Conservation (phyloP, 805 yeast species). For the Candida tallmaniae region DNA sequence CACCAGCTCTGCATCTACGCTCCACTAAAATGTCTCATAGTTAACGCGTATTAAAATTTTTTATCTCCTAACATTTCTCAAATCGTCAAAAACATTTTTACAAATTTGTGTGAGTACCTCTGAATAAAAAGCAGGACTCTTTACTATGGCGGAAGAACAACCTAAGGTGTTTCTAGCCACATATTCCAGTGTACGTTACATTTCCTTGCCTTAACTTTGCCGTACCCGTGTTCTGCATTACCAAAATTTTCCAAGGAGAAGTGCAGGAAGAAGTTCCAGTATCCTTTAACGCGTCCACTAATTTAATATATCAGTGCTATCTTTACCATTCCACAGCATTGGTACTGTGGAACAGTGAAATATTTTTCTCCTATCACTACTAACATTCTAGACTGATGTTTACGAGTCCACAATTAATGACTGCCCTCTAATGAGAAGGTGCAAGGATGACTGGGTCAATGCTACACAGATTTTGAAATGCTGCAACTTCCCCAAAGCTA, state of each 20-base stretch:
- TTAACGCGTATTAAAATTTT: constrained; percentile 1
- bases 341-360: too few species aligned
- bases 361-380: constrained; percentile 3
- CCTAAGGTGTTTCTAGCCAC: constrained; percentile 43
- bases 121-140: background rate
- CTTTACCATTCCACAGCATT: too few species aligned
- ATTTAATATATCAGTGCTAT: too few species aligned
- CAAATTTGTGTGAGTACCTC: background rate
- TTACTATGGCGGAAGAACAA: constrained; percentile 14
- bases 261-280: too few species aligned
- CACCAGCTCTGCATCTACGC: too few species aligned
- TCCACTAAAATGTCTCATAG: too few species aligned
- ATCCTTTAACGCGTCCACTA: background rate
- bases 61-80: constrained; percentile 3
- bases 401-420: constrained; percentile 68
- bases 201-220: background rate
- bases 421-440: constrained; percentile 84
- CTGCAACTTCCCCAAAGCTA: constrained; percentile 92
- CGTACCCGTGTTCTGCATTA: too few species aligned
- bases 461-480: constrained; percentile 94
- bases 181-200: constrained; percentile 38
- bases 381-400: constrained; percentile 46
- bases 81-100: constrained; percentile 7
- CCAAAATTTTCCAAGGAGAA: too few species aligned
- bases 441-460: constrained; percentile 91